phyloP scores from a whole-genome alignment of 2,329 filamentous ascomycete genomes.

The Fusarium citri region DNA sequence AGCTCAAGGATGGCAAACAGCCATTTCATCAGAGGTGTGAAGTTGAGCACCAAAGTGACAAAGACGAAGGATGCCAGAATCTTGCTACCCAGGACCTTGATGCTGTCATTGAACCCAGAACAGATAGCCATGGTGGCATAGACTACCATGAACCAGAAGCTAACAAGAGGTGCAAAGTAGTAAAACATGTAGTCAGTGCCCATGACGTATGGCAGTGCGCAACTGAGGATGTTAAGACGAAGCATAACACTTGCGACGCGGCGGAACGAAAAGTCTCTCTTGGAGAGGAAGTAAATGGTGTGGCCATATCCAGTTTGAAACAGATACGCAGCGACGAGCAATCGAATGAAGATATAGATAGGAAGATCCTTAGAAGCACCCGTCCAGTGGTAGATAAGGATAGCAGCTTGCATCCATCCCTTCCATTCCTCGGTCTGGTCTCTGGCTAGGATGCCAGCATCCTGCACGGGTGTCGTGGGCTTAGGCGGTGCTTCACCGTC shows the following conservation, averaged over 20 bases:
- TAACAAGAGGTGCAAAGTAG: conserved; percentile 68
- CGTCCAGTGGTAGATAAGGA: conserved; percentile 68
- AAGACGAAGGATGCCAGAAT: conserved; percentile 56
- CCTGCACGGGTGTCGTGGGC: conserved; percentile 16
- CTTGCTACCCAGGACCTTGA: conserved; percentile 59
- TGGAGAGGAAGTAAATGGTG: conserved; percentile 67
- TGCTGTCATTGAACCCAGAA: conserved; percentile 56
- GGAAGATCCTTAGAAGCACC: conserved; percentile 59
- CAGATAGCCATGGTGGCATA: conserved; percentile 62
- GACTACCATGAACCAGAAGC: conserved; percentile 72
- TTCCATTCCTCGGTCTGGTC: conserved; percentile 74
- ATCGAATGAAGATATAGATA: conserved; percentile 65
- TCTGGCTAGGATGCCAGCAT: conserved; percentile 52
- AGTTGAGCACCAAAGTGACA: conserved; percentile 46
- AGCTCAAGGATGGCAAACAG: conserved; percentile 48
- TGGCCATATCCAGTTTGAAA: conserved; percentile 74
- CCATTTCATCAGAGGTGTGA: conserved; percentile 37
- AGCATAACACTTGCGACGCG: conserved; percentile 65
- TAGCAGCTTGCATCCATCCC: conserved; percentile 70
- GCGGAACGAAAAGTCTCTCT: conserved; percentile 66
- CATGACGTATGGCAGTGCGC: conserved; percentile 66
- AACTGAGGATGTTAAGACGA: conserved; percentile 67
- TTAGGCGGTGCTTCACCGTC: neutral
- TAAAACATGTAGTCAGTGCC: conserved; percentile 63
- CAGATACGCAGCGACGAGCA: conserved; percentile 68